These are phyloP conservation scores for Heliosperma pusillum DNA, from an alignment of 148 eudicot genomes.

Conservation along the genomic window DNA sequence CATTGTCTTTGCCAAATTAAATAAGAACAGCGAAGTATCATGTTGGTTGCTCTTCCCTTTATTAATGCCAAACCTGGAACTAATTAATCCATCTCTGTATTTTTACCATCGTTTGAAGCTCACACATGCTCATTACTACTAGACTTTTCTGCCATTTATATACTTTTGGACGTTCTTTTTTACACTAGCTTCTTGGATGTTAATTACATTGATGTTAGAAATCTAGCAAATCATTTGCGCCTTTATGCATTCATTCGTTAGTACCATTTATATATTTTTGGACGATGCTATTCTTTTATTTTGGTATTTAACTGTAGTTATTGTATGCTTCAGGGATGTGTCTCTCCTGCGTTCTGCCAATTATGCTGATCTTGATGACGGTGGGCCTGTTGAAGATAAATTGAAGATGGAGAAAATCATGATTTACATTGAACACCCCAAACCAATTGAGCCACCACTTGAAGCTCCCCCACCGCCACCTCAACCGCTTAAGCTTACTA, in stretches of 20 bases:
- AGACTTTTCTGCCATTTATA: neutral
- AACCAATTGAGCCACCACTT: slow-evolving; percentile 89
- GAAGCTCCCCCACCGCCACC: slow-evolving; percentile 91
- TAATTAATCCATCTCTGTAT: neutral
- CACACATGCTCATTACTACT: neutral
- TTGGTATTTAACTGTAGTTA: neutral
- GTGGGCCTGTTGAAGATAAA: slow-evolving; percentile 40
- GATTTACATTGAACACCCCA: slow-evolving; percentile 82
- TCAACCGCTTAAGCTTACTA: slow-evolving; percentile 89
- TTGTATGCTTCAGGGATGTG: slow-evolving; percentile 61
- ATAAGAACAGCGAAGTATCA: neutral
- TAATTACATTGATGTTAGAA: neutral
- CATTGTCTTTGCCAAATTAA: neutral
- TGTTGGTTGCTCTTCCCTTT: neutral
- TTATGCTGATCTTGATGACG: slow-evolving; percentile 48
- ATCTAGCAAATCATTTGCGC: neutral
- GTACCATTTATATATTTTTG: no score
- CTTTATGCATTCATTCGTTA: neutral
- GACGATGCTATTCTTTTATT: neutral
- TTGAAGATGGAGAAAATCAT: slow-evolving; percentile 78
- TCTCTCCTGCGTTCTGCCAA: slow-evolving; percentile 56
- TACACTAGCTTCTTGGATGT: neutral
- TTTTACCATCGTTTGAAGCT: neutral
- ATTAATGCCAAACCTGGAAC: neutral
- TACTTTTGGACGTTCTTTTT: neutral